phyloP scores from a whole-genome alignment of 805 yeast species.

The Ogataea zsoltii region DNA sequence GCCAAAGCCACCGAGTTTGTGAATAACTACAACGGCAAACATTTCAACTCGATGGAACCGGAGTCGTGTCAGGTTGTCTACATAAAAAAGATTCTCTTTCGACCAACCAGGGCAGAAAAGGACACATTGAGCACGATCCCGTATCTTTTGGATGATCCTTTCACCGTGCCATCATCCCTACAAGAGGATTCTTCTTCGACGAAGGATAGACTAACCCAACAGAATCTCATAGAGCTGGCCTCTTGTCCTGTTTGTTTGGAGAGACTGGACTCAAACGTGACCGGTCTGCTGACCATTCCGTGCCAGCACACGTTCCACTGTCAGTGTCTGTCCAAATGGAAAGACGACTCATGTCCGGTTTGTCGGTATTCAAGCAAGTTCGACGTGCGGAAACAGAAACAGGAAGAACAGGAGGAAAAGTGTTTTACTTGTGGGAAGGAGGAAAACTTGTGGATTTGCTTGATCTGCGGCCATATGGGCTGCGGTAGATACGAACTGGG shows the following conservation, averaged over 20 bases:
- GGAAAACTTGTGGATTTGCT: slow-evolving; percentile 81
- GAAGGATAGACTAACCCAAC: neutral
- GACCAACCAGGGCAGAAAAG: slow-evolving; percentile 31
- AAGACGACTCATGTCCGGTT: slow-evolving; percentile 87
- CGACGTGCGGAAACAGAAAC: slow-evolving; percentile 19
- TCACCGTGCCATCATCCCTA: slow-evolving; percentile 39
- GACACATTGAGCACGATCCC: slow-evolving; percentile 47
- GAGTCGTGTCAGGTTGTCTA: slow-evolving; percentile 78
- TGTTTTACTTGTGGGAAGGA: slow-evolving; percentile 61
- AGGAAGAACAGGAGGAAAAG: slow-evolving; percentile 34
- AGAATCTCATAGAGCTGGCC: slow-evolving; percentile 58
- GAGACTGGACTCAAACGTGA: slow-evolving; percentile 74
- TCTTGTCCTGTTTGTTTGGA: slow-evolving; percentile 94
- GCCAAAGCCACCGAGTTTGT: slow-evolving; percentile 64
- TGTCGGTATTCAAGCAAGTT: slow-evolving; percentile 69
- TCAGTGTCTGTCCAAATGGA: slow-evolving; percentile 84
- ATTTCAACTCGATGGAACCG: slow-evolving; percentile 85
- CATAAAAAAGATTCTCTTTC: slow-evolving; percentile 59
- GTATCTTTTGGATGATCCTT: slow-evolving; percentile 71
- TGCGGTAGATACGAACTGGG: slow-evolving; percentile 86
- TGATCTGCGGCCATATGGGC: slow-evolving; percentile 89
- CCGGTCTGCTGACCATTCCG: slow-evolving; percentile 84
- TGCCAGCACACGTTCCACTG: slow-evolving; percentile 95
- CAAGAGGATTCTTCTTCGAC: neutral
- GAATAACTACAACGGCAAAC: slow-evolving; percentile 64